phyloP scores from a whole-genome alignment of 805 yeast species.

The Cyberlindnera nakhonratchasimensis region DNA sequence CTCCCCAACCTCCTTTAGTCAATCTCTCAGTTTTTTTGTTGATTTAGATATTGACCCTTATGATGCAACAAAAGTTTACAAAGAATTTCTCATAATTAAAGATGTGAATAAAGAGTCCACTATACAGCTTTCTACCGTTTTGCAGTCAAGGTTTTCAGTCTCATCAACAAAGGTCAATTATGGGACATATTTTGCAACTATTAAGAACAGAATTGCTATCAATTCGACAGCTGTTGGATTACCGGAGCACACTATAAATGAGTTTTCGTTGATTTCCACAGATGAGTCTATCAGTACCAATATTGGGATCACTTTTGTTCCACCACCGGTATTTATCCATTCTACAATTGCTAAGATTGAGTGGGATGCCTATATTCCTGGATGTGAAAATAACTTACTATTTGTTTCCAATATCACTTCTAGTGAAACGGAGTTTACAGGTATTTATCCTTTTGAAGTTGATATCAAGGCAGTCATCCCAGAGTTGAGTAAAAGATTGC shows the following conservation, averaged over 20 bases:
- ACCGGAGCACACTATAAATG: slow-evolving; percentile 1
- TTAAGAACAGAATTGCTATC: slow-evolving; percentile 1
- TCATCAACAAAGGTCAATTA: background rate
- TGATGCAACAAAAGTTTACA: slow-evolving; percentile 10
- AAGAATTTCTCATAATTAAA: slow-evolving; percentile 6
- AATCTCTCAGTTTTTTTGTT: slow-evolving; percentile 3
- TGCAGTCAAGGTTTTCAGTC: slow-evolving; percentile 9
- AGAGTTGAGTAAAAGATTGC: slow-evolving; percentile 8
- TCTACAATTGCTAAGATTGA: slow-evolving; percentile 11
- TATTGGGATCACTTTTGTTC: background rate
- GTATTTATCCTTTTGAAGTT: background rate
- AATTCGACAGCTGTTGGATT: background rate
- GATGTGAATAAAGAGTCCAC: slow-evolving; percentile 1
- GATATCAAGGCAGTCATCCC: slow-evolving; percentile 1
- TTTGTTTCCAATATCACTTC: slow-evolving; percentile 10
- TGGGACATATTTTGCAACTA: slow-evolving; percentile 8
- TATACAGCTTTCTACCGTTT: slow-evolving; percentile 2
- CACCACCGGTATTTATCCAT: slow-evolving; percentile 1
- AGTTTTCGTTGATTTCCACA: background rate
- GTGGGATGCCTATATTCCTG: slow-evolving; percentile 22
- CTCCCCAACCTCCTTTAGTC: slow-evolving; percentile 11
- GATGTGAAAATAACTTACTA: slow-evolving; percentile 16
- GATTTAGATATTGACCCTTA: slow-evolving; percentile 11
- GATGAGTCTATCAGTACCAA: slow-evolving; percentile 1
- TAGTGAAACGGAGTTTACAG: background rate